These are phyloP conservation scores for Metschnikowia hibisci DNA, from an alignment of 805 yeast species.

Conservation along the genomic window DNA sequence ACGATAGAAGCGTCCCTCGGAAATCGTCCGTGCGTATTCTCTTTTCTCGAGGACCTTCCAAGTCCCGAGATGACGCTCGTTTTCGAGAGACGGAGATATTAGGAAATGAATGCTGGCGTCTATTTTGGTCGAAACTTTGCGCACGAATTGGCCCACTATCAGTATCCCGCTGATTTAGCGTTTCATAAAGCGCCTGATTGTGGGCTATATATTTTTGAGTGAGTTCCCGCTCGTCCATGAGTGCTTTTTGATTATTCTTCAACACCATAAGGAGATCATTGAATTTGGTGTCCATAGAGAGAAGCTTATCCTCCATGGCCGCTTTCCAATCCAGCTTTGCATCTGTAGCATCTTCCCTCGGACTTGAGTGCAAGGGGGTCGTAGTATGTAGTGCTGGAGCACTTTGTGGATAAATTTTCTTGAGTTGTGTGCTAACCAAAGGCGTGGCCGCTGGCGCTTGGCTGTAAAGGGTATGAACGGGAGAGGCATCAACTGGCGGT, in stretches of 20 bases:
- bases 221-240: slow-evolving; percentile 21
- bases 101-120: not conserved
- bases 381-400: slow-evolving; percentile 1
- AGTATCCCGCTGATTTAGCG: not conserved
- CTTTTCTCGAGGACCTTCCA: not conserved
- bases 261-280: slow-evolving; percentile 34
- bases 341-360: not conserved
- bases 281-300: slow-evolving; percentile 35
- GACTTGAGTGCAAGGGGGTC: not conserved
- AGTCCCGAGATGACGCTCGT: not conserved
- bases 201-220: slow-evolving; percentile 2
- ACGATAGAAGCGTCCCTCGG: slow-evolving; percentile 32
- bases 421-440: not conserved
- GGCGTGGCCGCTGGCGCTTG: not conserved
- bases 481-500: slow-evolving; percentile 18
- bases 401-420: slow-evolving; percentile 9
- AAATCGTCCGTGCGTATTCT: slow-evolving; percentile 21
- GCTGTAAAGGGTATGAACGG: slow-evolving; percentile 5
- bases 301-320: slow-evolving; percentile 33
- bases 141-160: not conserved
- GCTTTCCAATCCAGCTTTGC: slow-evolving; percentile 27
- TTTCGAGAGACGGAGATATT: not conserved
- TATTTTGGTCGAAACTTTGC: not conserved
- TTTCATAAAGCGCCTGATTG: slow-evolving; percentile 1
- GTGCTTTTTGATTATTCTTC: slow-evolving; percentile 28